Evolutionary conservation across 2,329 filamentous ascomycete genomes (phyloP), one percentile per base, ranked within the genome.

Genomic region (Beauveria sp.): DNA sequence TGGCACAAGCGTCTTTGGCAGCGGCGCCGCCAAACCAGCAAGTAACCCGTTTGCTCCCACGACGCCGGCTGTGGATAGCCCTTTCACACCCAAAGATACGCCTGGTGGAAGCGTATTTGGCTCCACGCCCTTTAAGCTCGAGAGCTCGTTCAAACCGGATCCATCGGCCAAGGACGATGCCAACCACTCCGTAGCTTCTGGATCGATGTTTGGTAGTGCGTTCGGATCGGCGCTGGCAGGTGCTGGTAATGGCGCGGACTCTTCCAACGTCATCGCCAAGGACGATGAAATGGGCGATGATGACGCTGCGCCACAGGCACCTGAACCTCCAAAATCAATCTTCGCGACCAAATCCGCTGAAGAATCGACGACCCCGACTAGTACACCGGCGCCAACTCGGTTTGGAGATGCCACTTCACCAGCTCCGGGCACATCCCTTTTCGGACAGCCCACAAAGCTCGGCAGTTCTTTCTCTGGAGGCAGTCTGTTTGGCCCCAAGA

Each of bases 71-170:
- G 49, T 57, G 5, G 50, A 49, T n/a, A 60, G 38, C 45, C 55
- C 61, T 7, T 63, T 63, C 40, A 55, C 56, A 16, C 51, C 61
- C 54, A 64, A 71, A 56, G 68, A 70, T 20, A 71, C 73, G 38
- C 62, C 73, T 53, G 42, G 70, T 60, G 40, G 73, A 71, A 67
- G 61, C 56, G 70, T 64, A 8, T 81, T 84, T 68, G 80, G 78
- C 28, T 79, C 79, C n/a, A 74, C 77, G 18, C 80, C 83, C 0
- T 91, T 91, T 74, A 88, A 88, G 66, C 77, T 91, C 18, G 81
- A 82, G 45, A 87, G 84, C 34, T 86, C 83, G 1, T 91, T 91
- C 75, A 85, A 86, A 68, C 79, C 80, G 9, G 87, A 90, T 65
- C 80, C 83, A 6, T 79, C 80, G 50, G 79, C 83, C 1, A 85